A percentile compares a stretch with the other conserved stretches of the same genome.
Conservation (phyloP, 768 basidiomycete species). For the Mrakia frigida region DNA sequence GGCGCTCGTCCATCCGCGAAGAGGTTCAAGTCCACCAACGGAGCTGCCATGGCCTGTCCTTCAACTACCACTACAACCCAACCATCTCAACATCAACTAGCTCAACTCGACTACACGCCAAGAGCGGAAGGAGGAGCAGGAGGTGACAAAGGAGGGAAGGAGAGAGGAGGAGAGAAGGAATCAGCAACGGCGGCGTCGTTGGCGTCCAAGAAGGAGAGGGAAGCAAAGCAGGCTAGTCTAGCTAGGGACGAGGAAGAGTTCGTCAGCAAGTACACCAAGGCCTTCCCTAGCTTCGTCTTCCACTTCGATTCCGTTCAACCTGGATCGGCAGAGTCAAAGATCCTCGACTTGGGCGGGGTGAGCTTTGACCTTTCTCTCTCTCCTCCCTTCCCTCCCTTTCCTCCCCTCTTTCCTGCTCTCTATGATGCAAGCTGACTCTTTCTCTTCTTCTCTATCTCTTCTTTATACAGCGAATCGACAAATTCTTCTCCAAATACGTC, state of each 20-base stretch:
- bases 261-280: constrained; percentile 72
- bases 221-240: constrained; percentile 27
- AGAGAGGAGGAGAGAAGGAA: too few relatives aligned
- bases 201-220: constrained; percentile 27
- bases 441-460: background rate
- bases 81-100: background rate
- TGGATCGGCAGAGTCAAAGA: constrained; percentile 53
- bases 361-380: constrained; percentile 44
- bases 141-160: too few relatives aligned
- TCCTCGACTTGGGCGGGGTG: constrained; percentile 71
- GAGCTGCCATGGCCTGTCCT: background rate
- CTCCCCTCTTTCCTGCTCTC: background rate
- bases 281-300: constrained; percentile 78
- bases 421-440: background rate
- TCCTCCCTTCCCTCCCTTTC: background rate
- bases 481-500: constrained; percentile 79
- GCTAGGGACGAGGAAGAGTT: constrained; percentile 57
- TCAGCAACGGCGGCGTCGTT: constrained; percentile 4
- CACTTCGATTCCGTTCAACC: constrained; percentile 67
- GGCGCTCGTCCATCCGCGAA: constrained; percentile 4
- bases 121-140: background rate
- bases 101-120: background rate
- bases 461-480: constrained; percentile 62
- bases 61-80: background rate
- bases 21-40: constrained; percentile 1